phyloP scores from a whole-genome alignment of 441 rosid species.

The Jatropha podagrica region DNA sequence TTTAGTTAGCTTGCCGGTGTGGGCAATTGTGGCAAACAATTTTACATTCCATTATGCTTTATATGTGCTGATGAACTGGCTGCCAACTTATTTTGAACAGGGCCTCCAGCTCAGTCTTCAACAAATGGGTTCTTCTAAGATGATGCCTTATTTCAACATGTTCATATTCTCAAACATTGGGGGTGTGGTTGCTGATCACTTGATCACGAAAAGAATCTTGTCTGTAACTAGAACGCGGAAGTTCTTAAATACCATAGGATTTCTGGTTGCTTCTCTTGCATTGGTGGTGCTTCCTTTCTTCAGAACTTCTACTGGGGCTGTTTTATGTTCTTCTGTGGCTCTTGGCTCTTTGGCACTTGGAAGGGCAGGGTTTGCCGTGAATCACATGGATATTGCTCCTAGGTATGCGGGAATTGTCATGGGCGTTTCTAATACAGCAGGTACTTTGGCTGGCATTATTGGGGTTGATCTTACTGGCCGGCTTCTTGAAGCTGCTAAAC shows the following conservation, averaged over 20 bases:
- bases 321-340: slow-evolving; percentile 79
- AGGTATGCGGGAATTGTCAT: slow-evolving; percentile 90
- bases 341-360: slow-evolving; percentile 90
- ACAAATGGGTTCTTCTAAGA: slow-evolving; percentile 93
- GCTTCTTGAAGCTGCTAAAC: slow-evolving; percentile 84
- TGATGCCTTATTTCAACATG: slow-evolving; percentile 97
- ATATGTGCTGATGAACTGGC: slow-evolving; percentile 94
- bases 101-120: slow-evolving; percentile 91
- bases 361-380: slow-evolving; percentile 93
- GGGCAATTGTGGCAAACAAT: slow-evolving; percentile 91
- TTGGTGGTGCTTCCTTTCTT: slow-evolving; percentile 74
- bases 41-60: slow-evolving; percentile 94
- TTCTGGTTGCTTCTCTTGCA: slow-evolving; percentile 77
- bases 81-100: slow-evolving; percentile 84
- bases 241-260: slow-evolving; percentile 76
- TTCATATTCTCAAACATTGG: slow-evolving; percentile 91
- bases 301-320: slow-evolving; percentile 70
- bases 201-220: slow-evolving; percentile 70
- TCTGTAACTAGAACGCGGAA: slow-evolving; percentile 81
- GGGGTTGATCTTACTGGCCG: slow-evolving; percentile 86
- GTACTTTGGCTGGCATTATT: slow-evolving; percentile 87
- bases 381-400: slow-evolving; percentile 96
- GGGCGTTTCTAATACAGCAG: slow-evolving; percentile 97
- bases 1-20: slow-evolving; percentile 61
- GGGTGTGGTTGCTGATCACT: slow-evolving; percentile 81